Evolutionary conservation across 169 alveolate genomes (phyloP).

Genomic region (Plasmodium sp.): DNA sequence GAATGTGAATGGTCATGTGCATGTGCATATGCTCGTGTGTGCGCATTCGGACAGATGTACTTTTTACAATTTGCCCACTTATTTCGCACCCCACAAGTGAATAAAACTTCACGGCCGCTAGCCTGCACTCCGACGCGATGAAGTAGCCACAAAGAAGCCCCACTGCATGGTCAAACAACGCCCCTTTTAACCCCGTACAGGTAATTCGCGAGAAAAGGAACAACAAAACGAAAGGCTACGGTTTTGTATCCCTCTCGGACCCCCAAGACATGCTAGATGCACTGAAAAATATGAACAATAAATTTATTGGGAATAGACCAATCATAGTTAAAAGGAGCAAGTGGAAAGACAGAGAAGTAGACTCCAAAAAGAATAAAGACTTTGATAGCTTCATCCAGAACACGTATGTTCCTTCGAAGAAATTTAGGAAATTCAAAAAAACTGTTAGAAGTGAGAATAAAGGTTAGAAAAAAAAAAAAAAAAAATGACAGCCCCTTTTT

Average conservation of each 20-base stretch:
- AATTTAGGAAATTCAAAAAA: conserved; percentile 83
- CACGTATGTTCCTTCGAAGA: conserved; percentile 77
- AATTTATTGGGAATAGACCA: conserved; percentile 96
- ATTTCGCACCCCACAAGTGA: not conserved
- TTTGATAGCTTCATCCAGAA: conserved; percentile 77
- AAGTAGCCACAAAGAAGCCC: not conserved
- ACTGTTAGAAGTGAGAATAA: conserved; percentile 79
- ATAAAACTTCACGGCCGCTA: not conserved
- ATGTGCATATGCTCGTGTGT: not conserved
- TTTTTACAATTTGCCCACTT: not conserved
- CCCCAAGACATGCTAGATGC: conserved; percentile 95
- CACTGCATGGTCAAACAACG: not conserved
- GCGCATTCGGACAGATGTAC: not conserved
- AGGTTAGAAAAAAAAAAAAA: conserved; percentile 62
- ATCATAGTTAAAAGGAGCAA: conserved; percentile 92
- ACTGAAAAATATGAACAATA: conserved; percentile 96
- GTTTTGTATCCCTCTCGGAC: conserved; percentile 92
- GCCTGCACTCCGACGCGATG: not conserved
- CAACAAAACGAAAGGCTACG: conserved; percentile 97
- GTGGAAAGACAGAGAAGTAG: conserved; percentile 94
- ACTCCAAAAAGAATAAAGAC: conserved; percentile 85
- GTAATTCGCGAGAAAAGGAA: conserved; percentile 96
- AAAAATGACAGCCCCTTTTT: not conserved
- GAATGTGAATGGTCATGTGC: no score
- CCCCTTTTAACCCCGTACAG: conserved; percentile 75